Base-by-base conservation (phyloP, 345 rosid genomes). In the Leavenworthia alabamica region DNA sequence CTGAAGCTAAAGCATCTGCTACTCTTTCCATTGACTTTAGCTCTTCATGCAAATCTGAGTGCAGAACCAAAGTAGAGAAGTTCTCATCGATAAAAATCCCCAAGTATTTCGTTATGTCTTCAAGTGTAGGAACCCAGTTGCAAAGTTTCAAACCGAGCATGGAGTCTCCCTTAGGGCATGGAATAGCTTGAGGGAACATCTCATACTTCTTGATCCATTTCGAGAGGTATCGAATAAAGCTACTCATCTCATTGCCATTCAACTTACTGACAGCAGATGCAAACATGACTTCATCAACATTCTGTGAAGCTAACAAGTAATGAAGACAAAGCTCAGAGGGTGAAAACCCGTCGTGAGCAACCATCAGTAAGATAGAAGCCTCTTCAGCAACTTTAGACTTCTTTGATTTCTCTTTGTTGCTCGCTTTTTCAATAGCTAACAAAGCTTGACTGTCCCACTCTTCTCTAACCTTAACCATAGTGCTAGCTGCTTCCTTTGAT, bases 191-290 rank as follows among this genome's bases (percentile, higher is more conserved):
- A 60, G 99, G 90, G 60, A 89, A 85, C 73, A 71, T 85, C 56
- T 85, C 84, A 36, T 83, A 85, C 66, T 89, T 89, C 71, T 71
- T 84, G 78, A 93, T 66, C 99, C 92, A 87, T 48, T 85, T 87
- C 43, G 82, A 82, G 60, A 93, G 50, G 46, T 89, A 89, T 7
- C 61, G 66, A 24, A 89, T 72, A 75, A 92, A 73, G 65, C 72
- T 67, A 67, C 62, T 64, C 82, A 77, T 76, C 77, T 92, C 96
- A 67, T 80, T 82, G 11, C 81, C 91, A 32, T 53, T 83, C 76
- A 89, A 42, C 68, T 81, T 87, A 33, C 73, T 76, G 0, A 87
- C 73, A 7, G 88, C 66, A 45, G 82, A 78, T 6, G 97, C 78
- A 37, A 89, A 64, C 53, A 83, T 60, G 74, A 77, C 78, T 59